Evolutionary conservation across 495 filamentous ascomycete genomes (phyloP), one percentile per base, ranked within the genome.

Genomic region (Annulohypoxylon nitens): DNA sequence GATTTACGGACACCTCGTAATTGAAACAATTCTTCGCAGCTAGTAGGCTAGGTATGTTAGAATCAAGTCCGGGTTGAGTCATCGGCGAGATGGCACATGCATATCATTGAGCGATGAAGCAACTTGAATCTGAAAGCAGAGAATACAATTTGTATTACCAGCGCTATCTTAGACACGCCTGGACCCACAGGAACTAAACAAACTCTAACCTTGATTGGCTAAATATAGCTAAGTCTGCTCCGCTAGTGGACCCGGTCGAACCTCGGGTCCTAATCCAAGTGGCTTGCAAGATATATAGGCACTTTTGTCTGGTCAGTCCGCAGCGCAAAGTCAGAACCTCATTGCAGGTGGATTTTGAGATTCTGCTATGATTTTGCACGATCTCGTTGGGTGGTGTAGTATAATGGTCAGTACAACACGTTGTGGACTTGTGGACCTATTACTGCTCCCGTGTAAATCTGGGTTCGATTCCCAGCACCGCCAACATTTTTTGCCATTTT

Each of bases 381-480:
- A 12, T 6, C 9, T 3, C 2, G 8, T 4, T 0, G 33, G 67
- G 68, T 75, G 73, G 69, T 67, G 57, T 72, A 62, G 69, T 72
- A 67, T 72, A 72, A 59, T 72, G 69, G 69, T 63, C 67, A 72
- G 69, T 67, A 72, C 69, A 72, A 72, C 63, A 72, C 69, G 69
- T 72, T 72, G 69, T 72, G 69, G 69, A 64, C 58, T 72, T 72
- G 69, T 72, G 69, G 69, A 64, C 58, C 8, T 18, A 41, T 63
- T 58, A 63, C 62, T 62, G 47, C 55, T 72, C 67, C 69, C 69
- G 69, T 72, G 63, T 72, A 72, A 50, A 72, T 59, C 69, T 72
- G 69, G 69, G 69, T 72, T 71, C 69, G 69, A 71, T 71, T 66
- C 69, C 69, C 69, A 71, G 69, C 55, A 67, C 69, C 69, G 69